Base-by-base conservation (phyloP, 1,139 yeast genomes). In the Suhomyces terraborum region DNA sequence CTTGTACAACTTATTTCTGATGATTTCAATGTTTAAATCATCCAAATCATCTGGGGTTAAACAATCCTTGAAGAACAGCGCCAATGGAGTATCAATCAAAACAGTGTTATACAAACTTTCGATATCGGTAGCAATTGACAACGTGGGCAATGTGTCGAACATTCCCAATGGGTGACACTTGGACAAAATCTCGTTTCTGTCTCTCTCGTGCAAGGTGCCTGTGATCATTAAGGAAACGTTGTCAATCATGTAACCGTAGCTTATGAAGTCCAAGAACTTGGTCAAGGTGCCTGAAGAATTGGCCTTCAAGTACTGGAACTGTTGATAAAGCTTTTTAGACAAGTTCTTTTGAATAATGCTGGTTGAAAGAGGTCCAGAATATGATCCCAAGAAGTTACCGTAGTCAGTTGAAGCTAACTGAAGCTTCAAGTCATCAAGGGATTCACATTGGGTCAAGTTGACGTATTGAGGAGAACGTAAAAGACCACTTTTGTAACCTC, bases 231-330 rank as follows among this genome's bases (percentile, higher is more conserved):
- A 75, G 21, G 94, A 88, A 33, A 93, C 96, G 62, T 94, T 94
- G 68, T 94, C 98, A 61, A 94, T 94, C 99, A 94, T 94, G 68
- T 94, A 94, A 9, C 97, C 95, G 62, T 89, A 93, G 34, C 94
- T 84, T 59, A 94, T 88, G 64, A 72, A 94, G 62, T 94, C 96
- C 79, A 94, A 76, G 59, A 91, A 89, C 61, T 82, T 79, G 36
- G 88, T 72, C 55, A 91, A 70, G 29, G 83, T 85, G 45, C 91
- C 93, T 28, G 85, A 82, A 2, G 96, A 82, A 63, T 93, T 96
- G 30, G 87, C 79, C 49, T 85, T 80, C 46, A 94, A 74, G 64
- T 89, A 93, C 49, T 86, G 82, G 66, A 89, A 94, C 62, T 93
- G 96, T 37, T 80, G 81, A 56, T 82, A 84, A 48, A 93, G 71